Evolutionary conservation across 1,284 basidiomycete genomes (phyloP).

Genomic region (Sporisorium iseilematis-ciliati): DNA sequence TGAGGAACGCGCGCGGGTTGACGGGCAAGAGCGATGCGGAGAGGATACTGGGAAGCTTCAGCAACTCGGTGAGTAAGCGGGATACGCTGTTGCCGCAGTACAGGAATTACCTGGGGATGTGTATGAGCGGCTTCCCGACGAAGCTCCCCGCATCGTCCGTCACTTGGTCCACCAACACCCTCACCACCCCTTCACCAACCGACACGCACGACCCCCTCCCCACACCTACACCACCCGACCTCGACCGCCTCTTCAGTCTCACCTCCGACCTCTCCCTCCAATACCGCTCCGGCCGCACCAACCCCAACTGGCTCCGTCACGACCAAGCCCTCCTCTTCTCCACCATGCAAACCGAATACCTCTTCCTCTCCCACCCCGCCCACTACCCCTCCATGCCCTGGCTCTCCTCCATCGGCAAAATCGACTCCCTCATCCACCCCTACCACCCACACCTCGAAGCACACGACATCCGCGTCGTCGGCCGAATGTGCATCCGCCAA

Average conservation of each 20-base stretch:
- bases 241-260: conserved; percentile 9
- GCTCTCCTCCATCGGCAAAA: conserved; percentile 29
- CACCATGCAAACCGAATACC: conserved; percentile 44
- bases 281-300: conserved; percentile 18
- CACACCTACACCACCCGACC: neutral
- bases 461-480: conserved; percentile 18
- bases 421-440: conserved; percentile 21
- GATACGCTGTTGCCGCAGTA: conserved; percentile 24
- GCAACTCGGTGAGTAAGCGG: conserved; percentile 39
- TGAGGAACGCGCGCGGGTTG: conserved; percentile 17
- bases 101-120: conserved; percentile 28
- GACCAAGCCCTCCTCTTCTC: conserved; percentile 31
- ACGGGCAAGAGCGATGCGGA: conserved; percentile 9
- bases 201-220: conserved; percentile 15
- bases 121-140: conserved; percentile 38
- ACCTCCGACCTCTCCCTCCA: conserved; percentile 7
- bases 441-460: conserved; percentile 17
- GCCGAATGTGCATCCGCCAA: conserved; percentile 35
- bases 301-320: conserved; percentile 27
- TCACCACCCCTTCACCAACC: conserved; percentile 1
- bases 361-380: conserved; percentile 9
- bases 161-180: conserved; percentile 1
- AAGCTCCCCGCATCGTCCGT: conserved; percentile 21
- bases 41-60: conserved; percentile 32
- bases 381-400: conserved; percentile 49